Evolutionary conservation across 306 rosid species (phyloP), one percentile per base, ranked within the genome.

Genomic region (Glycine latifolia): DNA sequence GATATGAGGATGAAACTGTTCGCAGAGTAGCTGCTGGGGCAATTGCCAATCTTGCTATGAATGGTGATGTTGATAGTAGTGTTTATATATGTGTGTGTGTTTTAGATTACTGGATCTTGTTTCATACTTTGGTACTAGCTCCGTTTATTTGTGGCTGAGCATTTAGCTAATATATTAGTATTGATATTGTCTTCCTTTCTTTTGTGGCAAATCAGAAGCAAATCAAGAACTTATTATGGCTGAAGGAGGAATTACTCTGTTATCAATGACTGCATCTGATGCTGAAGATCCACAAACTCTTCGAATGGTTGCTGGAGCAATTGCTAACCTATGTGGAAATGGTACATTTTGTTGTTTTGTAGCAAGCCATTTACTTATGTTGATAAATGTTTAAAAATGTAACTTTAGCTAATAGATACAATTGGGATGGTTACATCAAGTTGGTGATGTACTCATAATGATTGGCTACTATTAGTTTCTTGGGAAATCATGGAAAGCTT

Each of bases 11-110:
- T 87, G 98, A 96, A 87, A 96, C 98, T 59, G 91, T 96, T 53
- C 94, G 92, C 74, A 90, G 98, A 89, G 99, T 93, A 71, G 99
- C 99, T 59, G 98, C 98, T 55, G 97, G 97, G 87, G 99, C 99
- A 56, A 93, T 96, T 84, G 97, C 99, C 76, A 96, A 96, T 86
- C 98, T 96, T 72, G 99, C 99, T 31, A 92, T 93, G 99, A 96
- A 93, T 83, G 99, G 99, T 96, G 75, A 80, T 73, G 52, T 79
- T 43, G 13, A 76, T 61, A n/a, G 26, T 68, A 26, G 31, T 26
- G 31, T 26, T 26, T 20, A 20, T 20, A 20, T 20, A 20, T 26
- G 31, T 26, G 31, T 26, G 31, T 20, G 7, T 78, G 16, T 71
- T 81, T 62, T 60, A 80, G 71, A 58, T 53, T 11, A 49, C 15